A percentile compares a stretch with the other conserved stretches of the same genome.
Evolutionary conservation across 306 rosid genomes (phyloP).

Genomic region (Sicyos baderoa): DNA sequence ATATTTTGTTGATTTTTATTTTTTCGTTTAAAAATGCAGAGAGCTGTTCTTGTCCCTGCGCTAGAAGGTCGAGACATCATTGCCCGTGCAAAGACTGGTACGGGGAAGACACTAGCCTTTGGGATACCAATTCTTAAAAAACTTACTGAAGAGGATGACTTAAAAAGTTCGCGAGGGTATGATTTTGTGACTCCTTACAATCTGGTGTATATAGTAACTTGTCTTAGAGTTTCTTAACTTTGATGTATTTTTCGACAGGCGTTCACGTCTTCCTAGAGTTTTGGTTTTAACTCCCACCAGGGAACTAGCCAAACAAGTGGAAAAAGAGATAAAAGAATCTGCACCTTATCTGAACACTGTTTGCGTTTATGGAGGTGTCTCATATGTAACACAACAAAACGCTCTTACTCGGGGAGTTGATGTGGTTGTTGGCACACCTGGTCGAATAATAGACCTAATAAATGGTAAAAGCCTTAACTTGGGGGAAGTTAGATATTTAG

Average conservation of each 20-base stretch:
- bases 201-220: neutral
- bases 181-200: neutral
- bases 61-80: constrained; percentile 85
- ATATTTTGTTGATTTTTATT: neutral
- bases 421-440: constrained; percentile 98
- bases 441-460: constrained; percentile 81
- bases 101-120: constrained; percentile 90
- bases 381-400: constrained; percentile 68
- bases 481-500: constrained; percentile 71
- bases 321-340: constrained; percentile 91
- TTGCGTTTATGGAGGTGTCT: constrained; percentile 94
- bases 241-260: constrained; percentile 37
- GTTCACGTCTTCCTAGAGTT: constrained; percentile 63
- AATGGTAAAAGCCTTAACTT: constrained; percentile 77
- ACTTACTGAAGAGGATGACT: constrained; percentile 51
- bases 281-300: constrained; percentile 94
- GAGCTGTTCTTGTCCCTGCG: constrained; percentile 89
- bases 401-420: constrained; percentile 95
- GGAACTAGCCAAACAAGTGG: constrained; percentile 94
- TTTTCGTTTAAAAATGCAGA: constrained; percentile 32
- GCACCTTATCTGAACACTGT: constrained; percentile 83
- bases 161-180: constrained; percentile 40
- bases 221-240: neutral
- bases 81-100: constrained; percentile 97
- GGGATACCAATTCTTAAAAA: constrained; percentile 80